These are phyloP conservation scores for Thamnidium elegans DNA, from an alignment of 192 early-diverging fungal genomes.

Conservation along the genomic window DNA sequence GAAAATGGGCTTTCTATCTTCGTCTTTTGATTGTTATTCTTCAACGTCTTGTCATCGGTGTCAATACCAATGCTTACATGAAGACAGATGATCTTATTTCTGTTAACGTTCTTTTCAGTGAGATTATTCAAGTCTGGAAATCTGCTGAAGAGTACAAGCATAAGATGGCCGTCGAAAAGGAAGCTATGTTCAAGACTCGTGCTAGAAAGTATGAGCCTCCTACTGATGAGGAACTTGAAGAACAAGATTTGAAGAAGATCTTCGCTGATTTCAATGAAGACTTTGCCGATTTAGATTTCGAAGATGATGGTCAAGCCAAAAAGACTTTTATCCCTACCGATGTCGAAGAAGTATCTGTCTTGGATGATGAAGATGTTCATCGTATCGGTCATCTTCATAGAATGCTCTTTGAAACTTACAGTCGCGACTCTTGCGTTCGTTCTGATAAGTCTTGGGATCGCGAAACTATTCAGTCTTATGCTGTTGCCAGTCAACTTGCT, in stretches of 20 bases:
- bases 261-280: conserved; percentile 89
- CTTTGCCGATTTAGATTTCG: conserved; percentile 62
- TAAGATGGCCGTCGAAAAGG: conserved; percentile 47
- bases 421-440: conserved; percentile 14
- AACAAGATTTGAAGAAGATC: conserved; percentile 64
- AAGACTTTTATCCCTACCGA: conserved; percentile 25
- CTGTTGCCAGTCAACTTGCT: conserved; percentile 42
- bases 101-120: conserved; percentile 52
- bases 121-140: conserved; percentile 60
- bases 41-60: conserved; percentile 39
- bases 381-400: conserved; percentile 53
- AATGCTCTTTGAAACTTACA: conserved; percentile 32
- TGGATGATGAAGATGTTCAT: conserved; percentile 45
- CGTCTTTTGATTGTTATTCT: conserved; percentile 47
- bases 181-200: conserved; percentile 53
- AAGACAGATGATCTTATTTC: conserved; percentile 37
- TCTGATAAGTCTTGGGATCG: conserved; percentile 13
- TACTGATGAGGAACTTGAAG: conserved; percentile 66
- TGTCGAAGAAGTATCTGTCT: conserved; percentile 41
- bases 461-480: conserved; percentile 32
- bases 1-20: conserved; percentile 54
- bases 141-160: conserved; percentile 58
- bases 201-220: conserved; percentile 47
- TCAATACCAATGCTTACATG: conserved; percentile 42
- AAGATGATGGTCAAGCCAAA: conserved; percentile 36